Base-by-base conservation (phyloP, 805 yeast species). In the Yamadazyma kitorensis region DNA sequence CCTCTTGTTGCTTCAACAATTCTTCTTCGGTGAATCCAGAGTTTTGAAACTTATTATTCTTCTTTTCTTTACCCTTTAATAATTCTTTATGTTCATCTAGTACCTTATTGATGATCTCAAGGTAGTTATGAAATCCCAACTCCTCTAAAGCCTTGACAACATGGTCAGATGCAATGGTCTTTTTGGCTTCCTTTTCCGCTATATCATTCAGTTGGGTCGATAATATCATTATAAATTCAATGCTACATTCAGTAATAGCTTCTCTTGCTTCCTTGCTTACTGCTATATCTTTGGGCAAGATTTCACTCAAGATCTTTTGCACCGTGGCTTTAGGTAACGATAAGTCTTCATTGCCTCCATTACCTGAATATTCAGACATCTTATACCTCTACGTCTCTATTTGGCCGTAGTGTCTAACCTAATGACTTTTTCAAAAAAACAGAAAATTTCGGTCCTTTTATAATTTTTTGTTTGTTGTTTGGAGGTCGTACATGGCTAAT, bases 81-180 rank as follows among this genome's bases (percentile, higher is more conserved):
- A 81, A 73, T 50, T 88, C 96, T 60, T 87, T 89, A 61, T 89
- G 96, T 47, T 89, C 96, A 27, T 70, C 76, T 43, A 91, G 68
- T 15, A 86, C 86, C 43, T 82, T 80, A 50, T 85, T 82, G 28
- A 93, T 76, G 17, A 86, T 82, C 22, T 83, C 89, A 33, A 93
- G 70, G 57, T 91, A 93, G 39, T 86, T 88, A 18, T 72, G 73
- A 58, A 87, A 93, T 17, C 95, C 98, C 36, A 93, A 69, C 50
- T 85, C 95, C 41, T 77, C 80, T 28, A 93, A 64, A 0, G 98
- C 97, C 51, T 82, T 84, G 43, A 91, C 74, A 24, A 93, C 97
- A 55, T 93, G 98, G 56, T 93, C 98, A 2, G 95, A 83, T 0
- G 96, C 95, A 27, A 93, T 93, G 2, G 98, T 93, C 61, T 93